These are phyloP conservation scores for Fusarium dimerum DNA, from an alignment of 2,329 filamentous ascomycete species.

Conservation along the genomic window DNA sequence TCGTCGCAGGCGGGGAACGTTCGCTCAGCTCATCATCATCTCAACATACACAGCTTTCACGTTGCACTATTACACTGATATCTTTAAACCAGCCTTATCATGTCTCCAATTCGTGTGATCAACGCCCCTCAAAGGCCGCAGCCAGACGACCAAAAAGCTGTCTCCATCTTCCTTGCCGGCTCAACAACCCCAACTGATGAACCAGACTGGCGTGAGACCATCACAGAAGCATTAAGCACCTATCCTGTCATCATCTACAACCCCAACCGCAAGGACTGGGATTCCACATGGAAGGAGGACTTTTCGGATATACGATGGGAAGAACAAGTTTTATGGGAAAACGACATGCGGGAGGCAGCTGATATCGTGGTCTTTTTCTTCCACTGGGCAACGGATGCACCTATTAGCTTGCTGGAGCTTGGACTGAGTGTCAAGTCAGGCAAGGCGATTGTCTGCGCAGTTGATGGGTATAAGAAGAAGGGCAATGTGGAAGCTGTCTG, in stretches of 20 bases:
- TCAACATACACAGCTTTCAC: no score
- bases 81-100: background rate
- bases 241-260: conserved; percentile 57
- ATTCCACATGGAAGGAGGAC: conserved; percentile 53
- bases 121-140: conserved; percentile 8
- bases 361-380: conserved; percentile 60
- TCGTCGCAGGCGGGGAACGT: no score
- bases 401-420: conserved; percentile 61
- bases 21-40: no score
- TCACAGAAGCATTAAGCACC: conserved; percentile 43
- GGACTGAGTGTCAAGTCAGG: conserved; percentile 49
- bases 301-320: conserved; percentile 46
- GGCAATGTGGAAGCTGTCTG: conserved; percentile 64
- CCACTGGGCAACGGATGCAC: conserved; percentile 51
- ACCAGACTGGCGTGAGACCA: conserved; percentile 52
- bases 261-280: conserved; percentile 59
- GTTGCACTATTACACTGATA: no score
- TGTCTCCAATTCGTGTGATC: conserved; percentile 1
- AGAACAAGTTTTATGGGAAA: conserved; percentile 63
- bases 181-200: conserved; percentile 46
- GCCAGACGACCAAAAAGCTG: background rate
- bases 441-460: conserved; percentile 55
- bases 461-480: conserved; percentile 54
- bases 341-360: conserved; percentile 54
- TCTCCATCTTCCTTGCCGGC: conserved; percentile 59